Percentiles rank a stretch among this genome's conserved stretches.
Evolutionary conservation across 2,329 filamentous ascomycete genomes (phyloP).

Genomic region (Epichloe aotearoae): DNA sequence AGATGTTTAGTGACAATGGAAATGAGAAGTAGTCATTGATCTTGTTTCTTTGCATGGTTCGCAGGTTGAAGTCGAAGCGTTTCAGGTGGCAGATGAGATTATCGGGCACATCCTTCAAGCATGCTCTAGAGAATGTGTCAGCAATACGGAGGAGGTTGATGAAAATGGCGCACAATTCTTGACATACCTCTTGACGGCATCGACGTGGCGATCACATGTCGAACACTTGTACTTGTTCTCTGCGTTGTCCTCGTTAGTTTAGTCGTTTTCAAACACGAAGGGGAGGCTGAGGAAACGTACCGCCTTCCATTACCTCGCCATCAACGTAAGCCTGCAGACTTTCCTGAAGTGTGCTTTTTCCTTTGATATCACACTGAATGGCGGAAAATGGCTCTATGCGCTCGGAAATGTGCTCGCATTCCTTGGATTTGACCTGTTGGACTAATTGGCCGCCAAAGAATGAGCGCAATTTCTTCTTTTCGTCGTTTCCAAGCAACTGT

Average conservation of each 20-base stretch:
- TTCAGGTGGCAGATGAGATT: conserved; percentile 94
- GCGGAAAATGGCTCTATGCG: conserved; percentile 82
- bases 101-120: conserved; percentile 82
- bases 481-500: conserved; percentile 54
- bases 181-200: conserved; percentile 71
- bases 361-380: conserved; percentile 92
- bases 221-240: conserved; percentile 98
- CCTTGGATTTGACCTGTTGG: conserved; percentile 89
- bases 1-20: conserved; percentile 71
- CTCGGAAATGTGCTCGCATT: conserved; percentile 89
- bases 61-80: conserved; percentile 69
- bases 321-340: conserved; percentile 92
- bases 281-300: conserved; percentile 23
- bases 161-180: neutral
- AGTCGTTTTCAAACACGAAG: neutral
- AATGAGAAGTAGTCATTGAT: conserved; percentile 95
- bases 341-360: conserved; percentile 69
- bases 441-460: conserved; percentile 89
- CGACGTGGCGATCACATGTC: conserved; percentile 74
- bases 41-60: conserved; percentile 69
- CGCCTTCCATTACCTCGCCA: conserved; percentile 90
- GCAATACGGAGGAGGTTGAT: neutral
- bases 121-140: conserved; percentile 45
- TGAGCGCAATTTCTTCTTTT: conserved; percentile 59
- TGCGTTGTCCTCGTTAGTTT: conserved; percentile 16